phyloP scores from a whole-genome alignment of 306 rosid genomes.

The Gleditsia sinensis region DNA sequence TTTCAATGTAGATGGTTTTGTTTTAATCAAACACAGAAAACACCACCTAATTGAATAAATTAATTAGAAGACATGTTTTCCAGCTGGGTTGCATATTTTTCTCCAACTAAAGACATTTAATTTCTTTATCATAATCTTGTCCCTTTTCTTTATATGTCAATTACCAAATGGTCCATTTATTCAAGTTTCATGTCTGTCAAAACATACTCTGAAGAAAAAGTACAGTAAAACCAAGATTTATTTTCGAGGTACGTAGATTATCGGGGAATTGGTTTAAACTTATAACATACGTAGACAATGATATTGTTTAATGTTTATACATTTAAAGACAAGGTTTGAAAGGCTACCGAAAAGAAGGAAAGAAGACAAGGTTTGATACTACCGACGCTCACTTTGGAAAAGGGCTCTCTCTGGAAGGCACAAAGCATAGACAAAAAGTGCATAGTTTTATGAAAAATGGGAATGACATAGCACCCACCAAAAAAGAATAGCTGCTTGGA shows the following conservation, averaged over 20 bases:
- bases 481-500: conserved; percentile 15
- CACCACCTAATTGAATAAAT: too few species aligned
- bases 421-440: conserved; percentile 46
- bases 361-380: conserved; percentile 35
- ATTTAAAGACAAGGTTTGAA: too few species aligned
- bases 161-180: neutral
- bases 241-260: too few species aligned
- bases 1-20: too few species aligned
- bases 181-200: too few species aligned
- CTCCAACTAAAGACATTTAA: too few species aligned
- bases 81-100: too few species aligned
- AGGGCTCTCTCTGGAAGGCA: conserved; percentile 39
- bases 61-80: too few species aligned
- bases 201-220: neutral
- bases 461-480: neutral
- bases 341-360: conserved; percentile 11
- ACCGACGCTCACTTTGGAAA: conserved; percentile 36
- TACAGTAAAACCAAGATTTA: conserved; percentile 2
- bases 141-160: neutral
- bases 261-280: too few species aligned
- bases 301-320: too few species aligned
- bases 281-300: too few species aligned
- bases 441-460: conserved; percentile 14
- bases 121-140: neutral
- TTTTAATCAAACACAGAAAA: too few species aligned